Evolutionary conservation across 768 basidiomycete genomes (phyloP), one percentile per base, ranked within the genome.

Genomic region (Polyporus arcularius): DNA sequence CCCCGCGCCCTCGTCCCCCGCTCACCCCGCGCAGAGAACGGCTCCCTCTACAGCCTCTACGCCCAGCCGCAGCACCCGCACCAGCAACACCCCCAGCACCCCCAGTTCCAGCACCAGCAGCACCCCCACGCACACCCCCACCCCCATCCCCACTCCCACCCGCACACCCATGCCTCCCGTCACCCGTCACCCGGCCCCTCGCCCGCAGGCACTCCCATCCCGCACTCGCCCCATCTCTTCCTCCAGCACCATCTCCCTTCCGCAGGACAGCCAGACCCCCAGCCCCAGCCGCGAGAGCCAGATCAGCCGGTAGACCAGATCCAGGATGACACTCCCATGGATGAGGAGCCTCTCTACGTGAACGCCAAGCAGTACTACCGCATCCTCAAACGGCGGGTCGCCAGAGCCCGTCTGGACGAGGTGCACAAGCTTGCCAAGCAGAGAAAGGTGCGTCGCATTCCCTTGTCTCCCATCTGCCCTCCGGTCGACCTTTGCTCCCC

Each of bases 361-460:
- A 99, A 99, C 69, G 96, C 97, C 61, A 99, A 99, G 73, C 97
- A 99, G 76, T 99, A 98, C 74, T 94, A 96, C 69, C 92, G 97
- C 72, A 98, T 99, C 69, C 85, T 99, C 75, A 98, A 98, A 79
- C 84, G 97, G 64, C 84, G 97, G 57, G 85, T 92, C 66, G 95
- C 96, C 5, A 79, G 96, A 46, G 92, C 94, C 3, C 83, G 97
- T 51, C 82, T 98, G 54, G 96, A 97, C 70, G 96, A 98, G 75
- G 82, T 98, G 55, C 95, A 97, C 67, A 83, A 94, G 64, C 84
- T 99, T 64, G 95, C 94, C 59, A 83, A 89, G 67, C 92, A 96
- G 74, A 83, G 97, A 72, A 98, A 99, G 86, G 96, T 92, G 42
- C 43, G 68, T 71, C 31, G 12, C 18, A 59, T 65, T 35, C 41